Conservation (phyloP, 441 rosid genomes). For the Rhodomyrtus psidioides region DNA sequence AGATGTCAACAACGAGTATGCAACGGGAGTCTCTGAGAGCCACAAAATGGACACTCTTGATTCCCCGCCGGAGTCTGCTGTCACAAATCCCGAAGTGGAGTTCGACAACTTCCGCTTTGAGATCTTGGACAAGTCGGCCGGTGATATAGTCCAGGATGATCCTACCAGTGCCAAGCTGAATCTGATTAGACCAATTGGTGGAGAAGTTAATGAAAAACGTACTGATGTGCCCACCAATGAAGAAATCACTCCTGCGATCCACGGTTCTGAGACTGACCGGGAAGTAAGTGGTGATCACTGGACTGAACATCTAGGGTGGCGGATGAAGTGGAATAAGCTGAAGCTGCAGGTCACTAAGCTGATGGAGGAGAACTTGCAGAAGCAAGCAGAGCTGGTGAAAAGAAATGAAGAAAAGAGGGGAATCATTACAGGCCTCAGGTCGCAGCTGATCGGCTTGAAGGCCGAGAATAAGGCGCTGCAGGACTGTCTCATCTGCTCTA, state of each 20-base stretch:
- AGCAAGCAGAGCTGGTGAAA: constrained; percentile 36
- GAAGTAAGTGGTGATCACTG: neutral
- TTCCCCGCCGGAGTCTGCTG: constrained; percentile 4
- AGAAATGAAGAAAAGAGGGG: constrained; percentile 39
- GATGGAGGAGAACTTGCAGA: constrained; percentile 30
- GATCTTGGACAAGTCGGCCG: neutral
- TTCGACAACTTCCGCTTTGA: neutral
- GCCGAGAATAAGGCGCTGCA: constrained; percentile 28
- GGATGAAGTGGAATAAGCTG: constrained; percentile 15
- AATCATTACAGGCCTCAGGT: constrained; percentile 21
- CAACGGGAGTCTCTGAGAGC: constrained; percentile 1
- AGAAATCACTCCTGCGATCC: neutral
- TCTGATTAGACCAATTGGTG: neutral
- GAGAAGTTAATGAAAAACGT: neutral
- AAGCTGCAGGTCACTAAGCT: constrained; percentile 22
- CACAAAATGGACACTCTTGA: constrained; percentile 4
- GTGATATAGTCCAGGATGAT: constrained; percentile 9
- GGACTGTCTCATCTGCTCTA: constrained; percentile 10
- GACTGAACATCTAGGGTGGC: constrained; percentile 1
- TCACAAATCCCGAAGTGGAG: constrained; percentile 8
- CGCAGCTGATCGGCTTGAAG: constrained; percentile 21
- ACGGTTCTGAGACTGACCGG: neutral
- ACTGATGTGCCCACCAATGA: neutral
- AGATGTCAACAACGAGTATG: neutral
- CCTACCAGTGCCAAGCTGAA: neutral